Evolutionary conservation across 1,139 yeast species (phyloP), one percentile per base, ranked within the genome.

Genomic region (Pichia sp.): DNA sequence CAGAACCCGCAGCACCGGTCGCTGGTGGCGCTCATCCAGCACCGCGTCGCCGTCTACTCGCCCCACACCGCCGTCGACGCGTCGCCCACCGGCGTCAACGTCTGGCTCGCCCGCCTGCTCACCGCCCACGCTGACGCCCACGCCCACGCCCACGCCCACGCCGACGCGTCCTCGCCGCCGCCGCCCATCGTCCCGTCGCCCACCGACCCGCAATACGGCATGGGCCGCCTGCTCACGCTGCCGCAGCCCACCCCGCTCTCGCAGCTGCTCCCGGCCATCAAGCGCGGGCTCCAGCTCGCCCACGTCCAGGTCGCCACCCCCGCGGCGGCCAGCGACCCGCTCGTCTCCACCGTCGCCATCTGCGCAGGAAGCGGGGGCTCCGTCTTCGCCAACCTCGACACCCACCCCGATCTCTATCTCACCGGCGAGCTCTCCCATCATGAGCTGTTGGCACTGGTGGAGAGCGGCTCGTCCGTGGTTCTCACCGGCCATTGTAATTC

Each of bases 51-150:
- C 53, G 99, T 95, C 1, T 93, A 93, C 67, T 87, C 86, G 50
- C 99, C 99, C 19, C 99, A 95, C 65, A 91, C 99, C 0, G 93
- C 98, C 0, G 87, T 93, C 2, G 99, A 95, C 69, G 95, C 97
- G 36, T 96, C 95, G 13, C 69, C 70, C 19, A 89, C 87, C 13
- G 99, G 99, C 29, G 97, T 95, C 54, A 93, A 91, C 61, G 98
- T 90, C 66, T 93, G 96, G 84, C 73, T 93, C 43, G 87, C 81
- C 0, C 81, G 79, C 46, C 87, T 88, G 0, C 70, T 88, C 1
- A 3, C 1, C 16, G 8, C 36, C 18, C 5, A 16, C 8, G 18
- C 25, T 22, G 25, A 22, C 25, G 25, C 25, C 25, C 25, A 10
- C 33, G 6, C 36, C 9, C 18, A 2, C 7, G 6, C n/a, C n/a